Percentiles rank a stretch among this genome's conserved stretches.
These are phyloP conservation scores for Drechslerella coelobrocha DNA, from an alignment of 2,329 filamentous ascomycete genomes.

Conservation along the genomic window DNA sequence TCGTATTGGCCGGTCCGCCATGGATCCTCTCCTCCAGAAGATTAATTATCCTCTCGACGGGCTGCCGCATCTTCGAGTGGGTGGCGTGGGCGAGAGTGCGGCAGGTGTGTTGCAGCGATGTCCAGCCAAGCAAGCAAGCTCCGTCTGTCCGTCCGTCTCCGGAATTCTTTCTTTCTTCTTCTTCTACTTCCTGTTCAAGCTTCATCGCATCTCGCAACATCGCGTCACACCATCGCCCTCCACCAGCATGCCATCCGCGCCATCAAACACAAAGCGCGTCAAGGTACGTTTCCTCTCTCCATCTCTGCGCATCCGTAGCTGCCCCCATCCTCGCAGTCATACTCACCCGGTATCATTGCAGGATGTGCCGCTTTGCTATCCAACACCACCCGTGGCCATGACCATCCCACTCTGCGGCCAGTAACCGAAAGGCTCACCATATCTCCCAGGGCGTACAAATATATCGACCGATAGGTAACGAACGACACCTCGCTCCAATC, in stretches of 20 bases:
- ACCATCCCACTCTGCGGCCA: too few relatives aligned
- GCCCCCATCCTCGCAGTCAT: slow-evolving; percentile 6
- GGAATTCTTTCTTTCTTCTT: too few relatives aligned
- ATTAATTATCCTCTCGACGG: too few relatives aligned
- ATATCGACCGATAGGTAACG: slow-evolving; percentile 51
- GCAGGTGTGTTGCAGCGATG: too few relatives aligned
- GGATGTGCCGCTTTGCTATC: not conserved
- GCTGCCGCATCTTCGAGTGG: not conserved
- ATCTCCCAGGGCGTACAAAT: slow-evolving; percentile 51
- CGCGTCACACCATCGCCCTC: not conserved
- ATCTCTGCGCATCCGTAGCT: not conserved
- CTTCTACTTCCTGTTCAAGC: too few relatives aligned
- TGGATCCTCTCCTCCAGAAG: not conserved
- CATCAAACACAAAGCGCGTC: slow-evolving; percentile 49
- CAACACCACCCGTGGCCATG: not conserved
- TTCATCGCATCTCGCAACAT: slow-evolving; percentile 11
- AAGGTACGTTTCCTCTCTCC: slow-evolving; percentile 31
- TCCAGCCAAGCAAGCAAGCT: too few relatives aligned
- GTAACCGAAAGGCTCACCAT: slow-evolving; percentile 23
- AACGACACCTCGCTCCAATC: not conserved
- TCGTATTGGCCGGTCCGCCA: too few relatives aligned
- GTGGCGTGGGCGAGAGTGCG: too few relatives aligned
- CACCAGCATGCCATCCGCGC: slow-evolving; percentile 35
- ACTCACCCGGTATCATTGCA: slow-evolving; percentile 11
- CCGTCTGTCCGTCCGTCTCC: not conserved